These are phyloP conservation scores for Xanthoconium stramineum DNA, from an alignment of 768 basidiomycete genomes.

Conservation along the genomic window DNA sequence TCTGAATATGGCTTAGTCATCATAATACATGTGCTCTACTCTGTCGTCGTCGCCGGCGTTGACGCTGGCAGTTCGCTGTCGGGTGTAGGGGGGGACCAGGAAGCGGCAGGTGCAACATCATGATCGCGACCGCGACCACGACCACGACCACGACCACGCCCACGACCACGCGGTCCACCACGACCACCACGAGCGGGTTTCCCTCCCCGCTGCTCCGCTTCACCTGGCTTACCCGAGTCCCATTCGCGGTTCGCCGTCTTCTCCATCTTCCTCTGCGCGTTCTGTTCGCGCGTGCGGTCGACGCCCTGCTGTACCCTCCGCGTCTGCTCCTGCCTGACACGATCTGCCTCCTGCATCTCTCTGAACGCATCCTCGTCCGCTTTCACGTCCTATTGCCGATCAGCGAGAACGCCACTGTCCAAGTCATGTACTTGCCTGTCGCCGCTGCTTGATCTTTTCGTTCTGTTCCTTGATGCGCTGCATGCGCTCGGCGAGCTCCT, in stretches of 20 bases:
- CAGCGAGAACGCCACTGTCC: background rate
- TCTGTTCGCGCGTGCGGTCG: conserved; percentile 71
- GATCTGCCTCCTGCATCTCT: conserved; percentile 64
- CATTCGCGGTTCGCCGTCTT: conserved; percentile 77
- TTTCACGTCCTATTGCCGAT: conserved; percentile 58
- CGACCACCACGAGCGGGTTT: conserved; percentile 31
- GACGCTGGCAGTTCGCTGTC: background rate
- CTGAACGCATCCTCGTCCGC: conserved; percentile 80
- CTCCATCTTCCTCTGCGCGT: conserved; percentile 79
- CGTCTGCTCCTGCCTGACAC: conserved; percentile 50
- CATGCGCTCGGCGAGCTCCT: conserved; percentile 68
- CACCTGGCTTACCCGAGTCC: conserved; percentile 66
- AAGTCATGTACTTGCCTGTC: conserved; percentile 42
- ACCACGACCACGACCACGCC: conserved; percentile 35
- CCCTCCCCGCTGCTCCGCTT: conserved; percentile 20
- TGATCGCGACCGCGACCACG: too few relatives aligned
- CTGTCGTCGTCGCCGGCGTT: background rate
- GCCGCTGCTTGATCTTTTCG: conserved; percentile 70
- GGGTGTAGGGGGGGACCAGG: too few relatives aligned
- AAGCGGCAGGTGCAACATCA: too few relatives aligned
- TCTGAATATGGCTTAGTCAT: conserved; percentile 17
- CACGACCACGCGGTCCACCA: conserved; percentile 31
- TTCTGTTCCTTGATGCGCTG: conserved; percentile 68
- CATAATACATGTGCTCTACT: background rate
- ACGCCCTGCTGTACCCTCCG: conserved; percentile 69